These are phyloP conservation scores for Colletotrichum noveboracense DNA, from an alignment of 2,329 filamentous ascomycete species.

Conservation along the genomic window DNA sequence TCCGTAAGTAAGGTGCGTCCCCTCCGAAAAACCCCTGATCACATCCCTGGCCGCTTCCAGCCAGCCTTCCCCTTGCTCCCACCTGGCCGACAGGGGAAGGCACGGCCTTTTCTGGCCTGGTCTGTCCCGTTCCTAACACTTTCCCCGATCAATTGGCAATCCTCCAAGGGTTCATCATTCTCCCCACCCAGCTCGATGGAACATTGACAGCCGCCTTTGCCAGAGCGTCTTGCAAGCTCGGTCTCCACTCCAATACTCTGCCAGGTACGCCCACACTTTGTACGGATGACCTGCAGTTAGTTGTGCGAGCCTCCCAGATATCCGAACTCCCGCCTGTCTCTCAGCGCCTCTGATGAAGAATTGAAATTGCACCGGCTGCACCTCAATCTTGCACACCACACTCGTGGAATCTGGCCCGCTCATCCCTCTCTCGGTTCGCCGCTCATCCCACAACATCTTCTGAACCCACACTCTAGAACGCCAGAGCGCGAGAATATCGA, in stretches of 20 bases:
- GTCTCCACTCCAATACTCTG: background rate
- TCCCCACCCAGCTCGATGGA: background rate
- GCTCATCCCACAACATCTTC: background rate
- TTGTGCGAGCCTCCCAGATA: background rate
- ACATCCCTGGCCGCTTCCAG: slow-evolving; percentile 12
- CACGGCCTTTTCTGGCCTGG: slow-evolving; percentile 7
- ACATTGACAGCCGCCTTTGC: slow-evolving; percentile 17
- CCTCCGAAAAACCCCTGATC: background rate
- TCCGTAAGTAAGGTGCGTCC: background rate
- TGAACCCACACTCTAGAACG: background rate
- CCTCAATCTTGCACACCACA: slow-evolving; percentile 1
- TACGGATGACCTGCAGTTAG: background rate
- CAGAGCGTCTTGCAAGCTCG: background rate
- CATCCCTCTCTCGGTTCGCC: slow-evolving; percentile 7
- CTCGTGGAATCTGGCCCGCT: background rate
- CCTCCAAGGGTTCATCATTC: slow-evolving; percentile 17
- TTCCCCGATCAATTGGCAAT: slow-evolving; percentile 1
- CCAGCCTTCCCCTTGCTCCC: slow-evolving; percentile 14
- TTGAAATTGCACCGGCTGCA: slow-evolving; percentile 14
- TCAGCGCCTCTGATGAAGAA: background rate
- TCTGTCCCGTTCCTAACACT: slow-evolving; percentile 6
- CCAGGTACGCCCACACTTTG: background rate
- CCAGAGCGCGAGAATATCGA: background rate
- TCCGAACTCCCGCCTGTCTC: background rate
- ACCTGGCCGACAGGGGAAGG: slow-evolving; percentile 13